Conservation (phyloP, 2,329 filamentous ascomycete species). For the Didymella keratinophila region DNA sequence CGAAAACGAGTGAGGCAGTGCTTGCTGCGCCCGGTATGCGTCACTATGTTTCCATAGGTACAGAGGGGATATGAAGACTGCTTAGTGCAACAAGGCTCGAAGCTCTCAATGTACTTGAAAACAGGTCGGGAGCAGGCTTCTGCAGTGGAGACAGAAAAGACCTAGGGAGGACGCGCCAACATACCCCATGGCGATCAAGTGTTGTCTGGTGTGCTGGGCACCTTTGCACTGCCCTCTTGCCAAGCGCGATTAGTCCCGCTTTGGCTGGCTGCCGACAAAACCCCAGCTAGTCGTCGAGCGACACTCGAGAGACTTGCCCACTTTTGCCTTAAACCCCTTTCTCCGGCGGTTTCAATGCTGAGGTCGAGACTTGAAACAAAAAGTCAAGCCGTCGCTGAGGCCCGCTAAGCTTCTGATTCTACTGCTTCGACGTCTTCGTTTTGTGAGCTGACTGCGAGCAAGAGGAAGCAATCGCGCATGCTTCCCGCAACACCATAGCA, state of each 20-base stretch:
- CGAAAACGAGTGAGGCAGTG: constrained; percentile 16
- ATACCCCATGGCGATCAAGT: constrained; percentile 19
- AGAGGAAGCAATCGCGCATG: constrained; percentile 1
- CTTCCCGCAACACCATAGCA: constrained; percentile 13
- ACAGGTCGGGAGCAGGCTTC: not conserved
- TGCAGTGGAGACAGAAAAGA: constrained; percentile 1
- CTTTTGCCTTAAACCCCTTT: not conserved
- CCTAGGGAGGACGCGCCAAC: constrained; percentile 9
- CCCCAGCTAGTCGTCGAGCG: constrained; percentile 2
- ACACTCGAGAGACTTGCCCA: constrained; percentile 5
- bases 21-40: constrained; percentile 13
- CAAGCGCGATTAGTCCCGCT: constrained; percentile 10
- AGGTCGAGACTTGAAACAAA: constrained; percentile 5
- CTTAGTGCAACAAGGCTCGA: not conserved
- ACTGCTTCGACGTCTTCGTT: constrained; percentile 5
- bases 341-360: not conserved
- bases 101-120: not conserved
- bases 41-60: constrained; percentile 12
- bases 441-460: not conserved
- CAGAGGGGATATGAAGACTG: not conserved
- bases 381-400: constrained; percentile 15
- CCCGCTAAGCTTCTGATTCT: constrained; percentile 14
- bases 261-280: constrained; percentile 6
- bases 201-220: constrained; percentile 11
- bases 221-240: constrained; percentile 20